Evolutionary conservation across 176 grass and related monocot genomes (phyloP), one percentile per base, ranked within the genome.

Genomic region (Areca catechu): DNA sequence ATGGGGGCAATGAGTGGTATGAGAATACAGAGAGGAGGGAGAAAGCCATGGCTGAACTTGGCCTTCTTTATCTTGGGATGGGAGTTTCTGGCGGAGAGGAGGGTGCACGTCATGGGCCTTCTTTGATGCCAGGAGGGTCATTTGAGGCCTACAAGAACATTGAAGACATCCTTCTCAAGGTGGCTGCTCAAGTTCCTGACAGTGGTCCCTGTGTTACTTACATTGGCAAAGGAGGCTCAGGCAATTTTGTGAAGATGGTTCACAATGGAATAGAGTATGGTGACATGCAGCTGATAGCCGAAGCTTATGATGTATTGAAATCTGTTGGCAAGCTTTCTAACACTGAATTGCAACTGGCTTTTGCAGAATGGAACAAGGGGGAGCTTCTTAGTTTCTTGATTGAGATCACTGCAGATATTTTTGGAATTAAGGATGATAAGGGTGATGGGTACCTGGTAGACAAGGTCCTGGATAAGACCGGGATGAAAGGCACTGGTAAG

Each of bases 341-440:
- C 2, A 20, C n/a, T 2, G 52, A 54, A 5, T 20, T 54, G 18
- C 52, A 54, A 18, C 52, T 21, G 7, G 34, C 10, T 43, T 43
- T 43, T 43, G 34, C 34, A 12, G 34, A 43, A 43, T 43, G 34
- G 34, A 54, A 54, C 52, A 54, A 54, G 20, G 52, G 52, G 20
- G 52, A 54, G 52, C 52, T 54, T 21, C 52, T 54, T 54, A 54
- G 52, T 20, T 54, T 54, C 52, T 20, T 54, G 20, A 54, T 54
- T 54, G 52, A 54, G 20, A 54, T 54, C 4, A 54, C 52, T 20
- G 19, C 52, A 20, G 52, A 54, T 54, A 54, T 54, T 54, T 54
- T 54, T 19, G 52, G 52, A 20, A 54, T 54, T 20, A 21, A 54
- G 52, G 52, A 54, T 19, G 52, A 20, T 9, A 20, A 20, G 52